Evolutionary conservation across 2,329 filamentous ascomycete species (phyloP).

Genomic region (Pyricularia grisea): DNA sequence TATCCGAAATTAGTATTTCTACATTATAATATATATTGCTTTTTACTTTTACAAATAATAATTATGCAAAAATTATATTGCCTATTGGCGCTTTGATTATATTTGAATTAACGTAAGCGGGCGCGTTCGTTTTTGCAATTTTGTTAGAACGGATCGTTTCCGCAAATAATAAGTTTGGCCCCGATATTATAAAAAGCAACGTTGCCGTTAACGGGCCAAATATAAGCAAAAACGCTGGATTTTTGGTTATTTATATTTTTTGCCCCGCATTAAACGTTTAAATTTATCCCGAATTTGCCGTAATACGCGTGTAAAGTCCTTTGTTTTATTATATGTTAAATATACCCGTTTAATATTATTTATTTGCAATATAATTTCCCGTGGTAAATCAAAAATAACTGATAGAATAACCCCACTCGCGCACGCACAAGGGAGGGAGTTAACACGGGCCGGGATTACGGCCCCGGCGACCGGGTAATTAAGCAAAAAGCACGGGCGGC

Average conservation of each 20-base stretch:
- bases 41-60: not conserved
- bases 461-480: too few relatives aligned
- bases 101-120: too few relatives aligned
- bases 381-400: not conserved
- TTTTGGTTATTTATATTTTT: not conserved
- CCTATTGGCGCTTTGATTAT: not conserved
- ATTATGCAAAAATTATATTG: not conserved
- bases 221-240: not conserved
- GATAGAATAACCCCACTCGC: too few relatives aligned
- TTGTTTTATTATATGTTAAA: not conserved
- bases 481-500: too few relatives aligned
- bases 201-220: not conserved
- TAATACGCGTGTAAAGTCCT: not conserved
- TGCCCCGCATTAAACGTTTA: not conserved
- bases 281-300: not conserved
- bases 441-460: too few relatives aligned
- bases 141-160: not conserved
- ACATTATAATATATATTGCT: not conserved
- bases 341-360: not conserved
- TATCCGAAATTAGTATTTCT: not conserved
- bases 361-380: constrained; percentile 1
- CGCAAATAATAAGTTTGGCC: not conserved
- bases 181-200: not conserved
- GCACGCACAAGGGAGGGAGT: too few relatives aligned
- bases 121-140: not conserved